These are phyloP conservation scores for Xylaria sp. DNA, from an alignment of 2,329 filamentous ascomycete genomes.

Conservation along the genomic window DNA sequence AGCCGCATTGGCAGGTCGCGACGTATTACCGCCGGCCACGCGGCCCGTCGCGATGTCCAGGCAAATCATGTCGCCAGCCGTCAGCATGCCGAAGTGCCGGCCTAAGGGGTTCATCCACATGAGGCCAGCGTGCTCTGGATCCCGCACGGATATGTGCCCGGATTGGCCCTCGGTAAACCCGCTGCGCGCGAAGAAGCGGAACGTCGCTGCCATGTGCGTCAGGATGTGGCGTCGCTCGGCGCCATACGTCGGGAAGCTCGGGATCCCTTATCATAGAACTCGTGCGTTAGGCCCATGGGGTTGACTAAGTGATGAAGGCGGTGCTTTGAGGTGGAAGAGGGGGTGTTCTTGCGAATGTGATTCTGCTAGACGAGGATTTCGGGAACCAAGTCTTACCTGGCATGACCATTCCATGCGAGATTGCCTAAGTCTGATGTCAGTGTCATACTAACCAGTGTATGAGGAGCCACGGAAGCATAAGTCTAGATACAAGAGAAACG, in stretches of 20 bases:
- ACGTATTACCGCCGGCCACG: constrained; percentile 70
- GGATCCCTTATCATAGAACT: constrained; percentile 53
- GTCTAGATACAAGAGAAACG: neutral
- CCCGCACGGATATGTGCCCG: constrained; percentile 55
- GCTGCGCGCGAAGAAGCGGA: constrained; percentile 73
- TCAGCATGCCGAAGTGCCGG: constrained; percentile 72
- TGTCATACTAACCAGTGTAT: neutral
- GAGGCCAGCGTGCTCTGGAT: constrained; percentile 45
- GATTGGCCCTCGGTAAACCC: constrained; percentile 76
- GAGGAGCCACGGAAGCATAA: neutral
- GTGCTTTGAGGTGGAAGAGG: neutral
- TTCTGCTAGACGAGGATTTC: neutral
- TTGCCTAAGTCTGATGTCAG: constrained; percentile 45
- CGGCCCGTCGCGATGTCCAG: constrained; percentile 68
- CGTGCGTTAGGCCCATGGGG: constrained; percentile 1
- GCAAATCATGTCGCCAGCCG: constrained; percentile 74
- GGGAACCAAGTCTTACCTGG: constrained; percentile 44
- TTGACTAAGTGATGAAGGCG: neutral
- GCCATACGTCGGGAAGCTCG: constrained; percentile 54
- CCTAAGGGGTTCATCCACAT: constrained; percentile 76
- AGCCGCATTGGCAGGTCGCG: constrained; percentile 71
- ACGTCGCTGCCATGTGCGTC: constrained; percentile 74
- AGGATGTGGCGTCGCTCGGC: constrained; percentile 71
- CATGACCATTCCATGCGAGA: constrained; percentile 52
- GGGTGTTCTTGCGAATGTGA: neutral